Evolutionary conservation across 805 yeast species (phyloP).

Genomic region (Barnettozyma californica): DNA sequence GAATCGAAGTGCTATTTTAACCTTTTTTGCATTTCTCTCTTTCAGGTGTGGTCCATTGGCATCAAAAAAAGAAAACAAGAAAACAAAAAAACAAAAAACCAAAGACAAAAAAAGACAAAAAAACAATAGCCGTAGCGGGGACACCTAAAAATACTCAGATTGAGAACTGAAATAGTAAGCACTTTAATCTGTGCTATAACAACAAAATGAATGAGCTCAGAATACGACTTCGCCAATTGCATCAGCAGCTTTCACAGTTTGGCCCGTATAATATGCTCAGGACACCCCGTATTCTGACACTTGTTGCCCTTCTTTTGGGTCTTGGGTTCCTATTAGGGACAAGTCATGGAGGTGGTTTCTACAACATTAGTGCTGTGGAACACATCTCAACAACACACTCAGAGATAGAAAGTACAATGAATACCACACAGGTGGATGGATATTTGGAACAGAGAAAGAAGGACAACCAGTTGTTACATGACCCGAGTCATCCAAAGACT

Average conservation of each 20-base stretch:
- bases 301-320: not conserved
- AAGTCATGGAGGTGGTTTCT: not conserved
- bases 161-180: not conserved
- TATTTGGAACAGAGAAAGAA: not conserved
- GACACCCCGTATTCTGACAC: not conserved
- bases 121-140: not conserved
- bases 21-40: too few relatives aligned
- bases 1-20: too few relatives aligned
- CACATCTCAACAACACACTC: not conserved
- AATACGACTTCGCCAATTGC: conserved; percentile 1
- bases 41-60: too few relatives aligned
- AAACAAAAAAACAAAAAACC: too few relatives aligned
- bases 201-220: conserved; percentile 1
- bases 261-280: not conserved
- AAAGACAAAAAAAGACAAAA: too few relatives aligned
- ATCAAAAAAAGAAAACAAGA: too few relatives aligned
- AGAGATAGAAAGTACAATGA: not conserved
- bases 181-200: not conserved
- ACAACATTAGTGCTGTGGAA: not conserved
- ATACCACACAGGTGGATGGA: not conserved
- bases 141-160: not conserved
- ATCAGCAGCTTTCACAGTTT: conserved; percentile 4
- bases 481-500: not conserved
- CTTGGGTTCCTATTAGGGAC: not conserved
- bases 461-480: not conserved